Evolutionary conservation across 2,329 filamentous ascomycete species (phyloP), one percentile per base, ranked within the genome.

Genomic region (Teratosphaeriaceae sp.): DNA sequence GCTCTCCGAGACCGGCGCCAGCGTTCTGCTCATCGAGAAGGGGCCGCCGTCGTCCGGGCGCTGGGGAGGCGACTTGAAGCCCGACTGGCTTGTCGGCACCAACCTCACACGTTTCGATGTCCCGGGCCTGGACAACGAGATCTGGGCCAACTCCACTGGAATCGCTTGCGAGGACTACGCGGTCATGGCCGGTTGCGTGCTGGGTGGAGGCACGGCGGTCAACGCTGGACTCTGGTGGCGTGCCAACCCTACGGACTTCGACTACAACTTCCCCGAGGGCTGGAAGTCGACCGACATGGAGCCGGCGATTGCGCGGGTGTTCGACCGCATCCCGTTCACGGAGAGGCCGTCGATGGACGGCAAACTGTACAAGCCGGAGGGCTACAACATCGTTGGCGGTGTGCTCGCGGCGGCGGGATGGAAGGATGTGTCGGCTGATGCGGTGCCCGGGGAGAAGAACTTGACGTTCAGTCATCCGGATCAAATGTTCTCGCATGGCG

Each of bases 191-290:
- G 83, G 81, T 12, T 86, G 83, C 48, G 71, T 86, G 33, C 72
- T 86, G 2, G 83, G 83, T 38, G 83, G 82, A 42, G 78, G 79
- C 5, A 76, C 78, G 12, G 76, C 79, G 21, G 71, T 85, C 55
- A 86, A 85, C 51, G 77, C 82, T 39, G 80, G 79, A 34, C 69
- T 85, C 26, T 85, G 79, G 75, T 83, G 79, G 73, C 79, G 76
- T 60, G 73, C 84, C 0, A 76, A 80, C 47, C 70, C 75, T 4
- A 60, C 67, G 6, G 84, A 88, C 58, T 88, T 83, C 69, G 80
- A 88, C 58, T 72, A 76, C 59, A 83, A 84, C 60, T 88, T 85
- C 67, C 84, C 84, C 1, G 50, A 66, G 1, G 84, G 83, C 22
- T 88, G 84, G 84, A 80, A 83, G 62, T 72, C 78, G 15, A 59